Conservation (phyloP, 2,329 filamentous ascomycete species). For the Talaromyces sp. region DNA sequence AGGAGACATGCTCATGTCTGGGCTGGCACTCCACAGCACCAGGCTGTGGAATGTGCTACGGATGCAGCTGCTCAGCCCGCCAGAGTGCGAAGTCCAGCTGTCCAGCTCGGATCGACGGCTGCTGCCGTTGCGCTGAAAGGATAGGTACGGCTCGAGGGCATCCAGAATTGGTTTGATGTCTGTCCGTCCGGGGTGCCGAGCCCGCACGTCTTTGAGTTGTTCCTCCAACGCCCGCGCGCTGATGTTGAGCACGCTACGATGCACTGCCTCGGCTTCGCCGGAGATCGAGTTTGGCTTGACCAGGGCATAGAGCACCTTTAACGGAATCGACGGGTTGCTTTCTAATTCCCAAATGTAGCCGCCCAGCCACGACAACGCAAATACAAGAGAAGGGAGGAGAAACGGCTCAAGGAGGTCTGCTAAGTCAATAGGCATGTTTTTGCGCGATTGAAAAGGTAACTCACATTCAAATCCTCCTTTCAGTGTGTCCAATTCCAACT, state of each 20-base stretch:
- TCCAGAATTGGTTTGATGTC: constrained; percentile 51
- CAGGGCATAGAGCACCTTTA: constrained; percentile 53
- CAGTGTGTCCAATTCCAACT: constrained; percentile 52
- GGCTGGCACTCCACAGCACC: constrained; percentile 47
- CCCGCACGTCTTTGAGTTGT: constrained; percentile 47
- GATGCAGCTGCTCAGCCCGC: constrained; percentile 44
- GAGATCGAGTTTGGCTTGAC: constrained; percentile 54
- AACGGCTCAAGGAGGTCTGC: constrained; percentile 59
- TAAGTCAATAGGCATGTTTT: background rate
- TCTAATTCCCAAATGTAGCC: constrained; percentile 50
- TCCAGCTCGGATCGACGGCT: constrained; percentile 46
- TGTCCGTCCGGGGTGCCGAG: constrained; percentile 43
- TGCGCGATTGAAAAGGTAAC: constrained; percentile 45
- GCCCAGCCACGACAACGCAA: constrained; percentile 55
- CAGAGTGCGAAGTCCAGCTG: constrained; percentile 45
- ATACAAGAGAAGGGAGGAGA: constrained; percentile 55
- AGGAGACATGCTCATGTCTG: constrained; percentile 48
- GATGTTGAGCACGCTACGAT: constrained; percentile 54
- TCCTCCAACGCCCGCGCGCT: constrained; percentile 48
- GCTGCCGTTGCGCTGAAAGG: constrained; percentile 46
- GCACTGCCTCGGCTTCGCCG: constrained; percentile 56
- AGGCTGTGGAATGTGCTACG: constrained; percentile 48
- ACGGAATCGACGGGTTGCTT: constrained; percentile 45
- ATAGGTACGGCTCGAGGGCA: constrained; percentile 45
- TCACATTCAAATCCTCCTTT: constrained; percentile 59